These are phyloP conservation scores for Hapsidospora chrysogenum DNA, from an alignment of 495 filamentous ascomycete genomes.

Conservation along the genomic window DNA sequence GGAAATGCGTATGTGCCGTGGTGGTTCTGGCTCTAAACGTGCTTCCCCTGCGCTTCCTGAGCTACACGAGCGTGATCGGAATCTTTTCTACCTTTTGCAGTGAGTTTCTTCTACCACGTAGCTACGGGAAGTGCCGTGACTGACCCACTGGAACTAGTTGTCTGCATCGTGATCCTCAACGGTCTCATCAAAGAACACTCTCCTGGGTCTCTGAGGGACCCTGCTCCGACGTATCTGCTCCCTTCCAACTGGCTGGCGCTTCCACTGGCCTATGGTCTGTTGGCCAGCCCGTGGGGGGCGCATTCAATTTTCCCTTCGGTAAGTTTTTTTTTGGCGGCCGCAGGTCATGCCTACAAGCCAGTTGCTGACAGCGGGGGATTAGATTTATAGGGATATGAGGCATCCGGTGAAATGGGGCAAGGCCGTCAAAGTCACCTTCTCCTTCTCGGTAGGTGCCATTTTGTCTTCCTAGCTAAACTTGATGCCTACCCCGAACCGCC, in stretches of 20 bases:
- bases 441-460: constrained; percentile 56
- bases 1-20: constrained; percentile 77
- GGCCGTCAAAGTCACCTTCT: constrained; percentile 64
- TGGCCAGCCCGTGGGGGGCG: constrained; percentile 93
- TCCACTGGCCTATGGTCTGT: constrained; percentile 82
- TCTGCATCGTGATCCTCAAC: constrained; percentile 63
- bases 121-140: too few relatives aligned
- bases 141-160: constrained; percentile 50
- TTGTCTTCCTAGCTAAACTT: not conserved
- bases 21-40: constrained; percentile 75
- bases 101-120: constrained; percentile 25
- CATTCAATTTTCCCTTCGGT: constrained; percentile 86
- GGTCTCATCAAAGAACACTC: constrained; percentile 64
- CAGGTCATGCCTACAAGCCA: too few relatives aligned
- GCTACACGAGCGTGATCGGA: constrained; percentile 79
- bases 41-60: constrained; percentile 66
- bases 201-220: constrained; percentile 72
- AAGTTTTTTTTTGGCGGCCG: too few relatives aligned
- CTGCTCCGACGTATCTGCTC: constrained; percentile 63
- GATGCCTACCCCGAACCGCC: not conserved
- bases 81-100: constrained; percentile 77
- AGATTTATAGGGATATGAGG: constrained; percentile 93
- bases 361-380: too few relatives aligned
- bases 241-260: constrained; percentile 77
- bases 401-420: constrained; percentile 74